These are phyloP conservation scores for Mycena indigotica DNA, from an alignment of 768 basidiomycete genomes.

Conservation along the genomic window DNA sequence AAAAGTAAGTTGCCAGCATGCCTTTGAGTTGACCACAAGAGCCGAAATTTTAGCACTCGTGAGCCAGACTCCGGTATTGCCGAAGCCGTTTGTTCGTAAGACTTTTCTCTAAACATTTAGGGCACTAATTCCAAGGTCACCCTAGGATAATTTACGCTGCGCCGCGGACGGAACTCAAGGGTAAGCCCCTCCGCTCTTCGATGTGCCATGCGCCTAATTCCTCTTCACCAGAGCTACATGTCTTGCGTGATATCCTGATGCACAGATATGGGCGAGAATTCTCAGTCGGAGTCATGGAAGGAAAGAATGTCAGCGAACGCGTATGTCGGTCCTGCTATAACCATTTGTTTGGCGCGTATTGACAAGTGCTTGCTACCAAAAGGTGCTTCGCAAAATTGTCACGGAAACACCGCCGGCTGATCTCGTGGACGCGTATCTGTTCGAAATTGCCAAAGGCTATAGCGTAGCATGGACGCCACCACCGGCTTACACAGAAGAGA, in stretches of 20 bases:
- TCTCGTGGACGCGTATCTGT: conserved; percentile 85
- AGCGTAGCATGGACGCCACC: conserved; percentile 66
- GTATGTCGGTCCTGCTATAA: conserved; percentile 49
- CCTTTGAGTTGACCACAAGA: conserved; percentile 14
- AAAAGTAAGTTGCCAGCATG: conserved; percentile 63
- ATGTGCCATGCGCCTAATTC: conserved; percentile 4
- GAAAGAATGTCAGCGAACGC: conserved; percentile 83
- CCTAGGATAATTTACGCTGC: conserved; percentile 84
- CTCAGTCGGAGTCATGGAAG: conserved; percentile 83
- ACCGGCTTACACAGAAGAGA: conserved; percentile 24
- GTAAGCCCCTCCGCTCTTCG: conserved; percentile 35
- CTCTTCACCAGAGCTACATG: conserved; percentile 83
- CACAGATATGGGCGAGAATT: conserved; percentile 95
- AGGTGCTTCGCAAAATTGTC: conserved; percentile 78
- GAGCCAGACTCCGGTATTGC: conserved; percentile 86
- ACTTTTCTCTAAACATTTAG: neutral
- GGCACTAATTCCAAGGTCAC: conserved; percentile 6
- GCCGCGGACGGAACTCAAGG: conserved; percentile 88
- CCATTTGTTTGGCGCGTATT: conserved; percentile 2
- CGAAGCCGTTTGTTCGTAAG: conserved; percentile 73
- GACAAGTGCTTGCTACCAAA: too few relatives aligned
- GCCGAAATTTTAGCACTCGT: conserved; percentile 50
- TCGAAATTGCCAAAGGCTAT: conserved; percentile 89
- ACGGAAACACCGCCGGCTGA: conserved; percentile 68
- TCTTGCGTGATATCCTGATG: conserved; percentile 91